Evolutionary conservation across 768 basidiomycete genomes (phyloP).

Genomic region (Ramaria rubella): DNA sequence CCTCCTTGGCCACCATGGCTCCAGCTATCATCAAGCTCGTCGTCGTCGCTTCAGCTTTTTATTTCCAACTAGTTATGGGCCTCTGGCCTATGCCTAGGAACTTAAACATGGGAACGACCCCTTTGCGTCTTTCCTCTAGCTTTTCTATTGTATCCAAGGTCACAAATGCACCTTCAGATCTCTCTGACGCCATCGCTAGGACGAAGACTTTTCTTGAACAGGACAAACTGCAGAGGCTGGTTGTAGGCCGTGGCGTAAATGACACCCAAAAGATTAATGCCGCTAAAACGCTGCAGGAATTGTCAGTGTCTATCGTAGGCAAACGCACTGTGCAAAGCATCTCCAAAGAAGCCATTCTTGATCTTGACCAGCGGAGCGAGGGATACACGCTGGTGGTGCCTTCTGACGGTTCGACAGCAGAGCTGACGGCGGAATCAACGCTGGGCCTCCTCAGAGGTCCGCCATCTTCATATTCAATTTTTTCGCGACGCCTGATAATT

Average conservation of each 20-base stretch:
- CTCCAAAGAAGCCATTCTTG: slow-evolving; percentile 6
- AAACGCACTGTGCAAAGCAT: slow-evolving; percentile 1
- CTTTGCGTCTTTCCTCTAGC: slow-evolving; percentile 10
- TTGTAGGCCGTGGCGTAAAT: slow-evolving; percentile 11
- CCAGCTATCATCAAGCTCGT: background rate
- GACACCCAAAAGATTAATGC: slow-evolving; percentile 3
- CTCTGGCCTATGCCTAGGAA: slow-evolving; percentile 12
- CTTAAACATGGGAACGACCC: background rate
- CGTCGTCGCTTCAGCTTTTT: background rate
- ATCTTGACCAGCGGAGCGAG: slow-evolving; percentile 18
- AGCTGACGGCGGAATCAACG: slow-evolving; percentile 19
- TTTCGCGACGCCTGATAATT: background rate
- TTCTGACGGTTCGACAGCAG: slow-evolving; percentile 17
- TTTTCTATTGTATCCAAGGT: slow-evolving; percentile 6
- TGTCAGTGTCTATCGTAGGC: slow-evolving; percentile 7
- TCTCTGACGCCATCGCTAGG: slow-evolving; percentile 8
- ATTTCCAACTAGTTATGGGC: background rate
- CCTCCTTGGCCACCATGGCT: background rate
- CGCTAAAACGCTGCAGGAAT: slow-evolving; percentile 1
- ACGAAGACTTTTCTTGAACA: background rate
- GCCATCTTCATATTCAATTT: background rate
- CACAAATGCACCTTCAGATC: slow-evolving; percentile 8
- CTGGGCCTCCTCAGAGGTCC: slow-evolving; percentile 26
- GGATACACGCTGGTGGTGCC: slow-evolving; percentile 23
- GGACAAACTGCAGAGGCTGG: slow-evolving; percentile 12